These are phyloP conservation scores for Backusella liffmaniae DNA, from an alignment of 192 early-diverging fungal genomes.

Conservation along the genomic window DNA sequence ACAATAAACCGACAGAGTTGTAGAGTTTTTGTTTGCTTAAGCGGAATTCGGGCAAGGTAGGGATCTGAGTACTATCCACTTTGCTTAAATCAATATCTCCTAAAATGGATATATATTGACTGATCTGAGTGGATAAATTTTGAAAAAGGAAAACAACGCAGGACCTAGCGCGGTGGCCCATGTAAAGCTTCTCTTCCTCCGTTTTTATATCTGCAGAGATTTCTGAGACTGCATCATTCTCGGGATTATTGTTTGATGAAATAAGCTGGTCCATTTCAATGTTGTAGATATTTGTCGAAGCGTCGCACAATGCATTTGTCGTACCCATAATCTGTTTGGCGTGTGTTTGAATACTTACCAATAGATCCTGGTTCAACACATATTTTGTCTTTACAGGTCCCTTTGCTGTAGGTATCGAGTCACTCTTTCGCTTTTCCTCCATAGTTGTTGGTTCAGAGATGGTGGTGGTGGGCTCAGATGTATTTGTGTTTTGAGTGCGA, in stretches of 20 bases:
- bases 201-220: not conserved
- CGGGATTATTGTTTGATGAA: not conserved
- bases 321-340: conserved; percentile 32
- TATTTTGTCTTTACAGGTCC: conserved; percentile 19
- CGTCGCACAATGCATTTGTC: conserved; percentile 22
- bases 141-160: conserved; percentile 20
- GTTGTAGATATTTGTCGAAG: conserved; percentile 17
- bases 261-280: not conserved
- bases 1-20: conserved; percentile 29
- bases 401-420: not conserved
- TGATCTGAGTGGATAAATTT: conserved; percentile 24
- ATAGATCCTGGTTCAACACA: conserved; percentile 27
- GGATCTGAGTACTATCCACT: conserved; percentile 11
- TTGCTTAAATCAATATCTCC: conserved; percentile 25
- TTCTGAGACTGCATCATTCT: not conserved
- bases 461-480: not conserved
- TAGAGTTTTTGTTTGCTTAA: conserved; percentile 35
- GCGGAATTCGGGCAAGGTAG: conserved; percentile 20
- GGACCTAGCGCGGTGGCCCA: conserved; percentile 3
- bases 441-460: not conserved
- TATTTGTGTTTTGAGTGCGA: not conserved
- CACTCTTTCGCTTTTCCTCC: not conserved
- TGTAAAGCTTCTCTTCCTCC: not conserved
- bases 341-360: conserved; percentile 29
- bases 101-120: conserved; percentile 26